Evolutionary conservation across 768 basidiomycete species (phyloP).

Genomic region (Favolaschia claudopus): DNA sequence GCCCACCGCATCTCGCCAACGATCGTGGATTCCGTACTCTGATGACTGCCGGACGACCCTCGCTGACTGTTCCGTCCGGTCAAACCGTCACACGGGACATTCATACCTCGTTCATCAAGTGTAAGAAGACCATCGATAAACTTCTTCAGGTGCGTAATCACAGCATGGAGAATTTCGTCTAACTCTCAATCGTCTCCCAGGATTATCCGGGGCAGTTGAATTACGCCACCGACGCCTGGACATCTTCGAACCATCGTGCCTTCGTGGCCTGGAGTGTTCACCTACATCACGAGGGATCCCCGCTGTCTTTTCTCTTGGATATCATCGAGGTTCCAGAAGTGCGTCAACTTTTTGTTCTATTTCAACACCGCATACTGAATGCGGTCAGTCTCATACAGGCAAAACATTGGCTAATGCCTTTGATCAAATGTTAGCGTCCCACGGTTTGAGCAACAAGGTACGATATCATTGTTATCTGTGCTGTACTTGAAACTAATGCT

Average conservation of each 20-base stretch:
- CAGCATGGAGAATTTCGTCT: no score
- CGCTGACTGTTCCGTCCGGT: not conserved
- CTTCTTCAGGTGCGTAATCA: not conserved
- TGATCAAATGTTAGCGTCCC: conserved; percentile 41
- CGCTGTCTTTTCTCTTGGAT: conserved; percentile 41
- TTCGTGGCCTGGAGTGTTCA: conserved; percentile 42
- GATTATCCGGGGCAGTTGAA: conserved; percentile 37
- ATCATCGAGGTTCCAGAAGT: conserved; percentile 44
- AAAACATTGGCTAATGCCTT: conserved; percentile 45
- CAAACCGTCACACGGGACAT: not conserved
- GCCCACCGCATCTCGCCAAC: not conserved
- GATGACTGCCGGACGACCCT: not conserved
- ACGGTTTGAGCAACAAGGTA: conserved; percentile 45
- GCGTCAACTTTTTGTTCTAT: not conserved
- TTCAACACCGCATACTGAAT: not conserved
- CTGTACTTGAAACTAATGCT: not conserved
- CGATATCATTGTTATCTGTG: conserved; percentile 7
- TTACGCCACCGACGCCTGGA: conserved; percentile 48
- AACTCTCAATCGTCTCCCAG: conserved; percentile 30
- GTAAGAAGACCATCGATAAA: not conserved
- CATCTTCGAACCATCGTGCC: conserved; percentile 42
- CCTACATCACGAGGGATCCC: conserved; percentile 37
- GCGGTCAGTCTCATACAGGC: conserved; percentile 41
- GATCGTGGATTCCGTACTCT: not conserved
- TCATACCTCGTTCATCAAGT: not conserved